Percentiles rank a stretch among this genome's conserved stretches.
These are phyloP conservation scores for Wolfiporia cocos DNA, from an alignment of 1,284 basidiomycete genomes.

Conservation along the genomic window DNA sequence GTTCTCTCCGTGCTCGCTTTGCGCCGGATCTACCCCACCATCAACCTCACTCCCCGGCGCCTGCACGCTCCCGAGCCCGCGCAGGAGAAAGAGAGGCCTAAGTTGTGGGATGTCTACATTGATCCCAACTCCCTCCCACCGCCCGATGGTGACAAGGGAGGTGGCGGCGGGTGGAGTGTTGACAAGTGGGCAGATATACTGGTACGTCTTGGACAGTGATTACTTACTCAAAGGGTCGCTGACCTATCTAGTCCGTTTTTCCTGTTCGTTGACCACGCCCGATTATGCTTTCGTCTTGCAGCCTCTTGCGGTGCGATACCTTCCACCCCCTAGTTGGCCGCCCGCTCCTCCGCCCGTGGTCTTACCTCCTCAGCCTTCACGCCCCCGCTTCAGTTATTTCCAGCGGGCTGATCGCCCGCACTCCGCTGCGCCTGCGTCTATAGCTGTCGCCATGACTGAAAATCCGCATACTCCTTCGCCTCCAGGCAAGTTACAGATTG, in stretches of 20 bases:
- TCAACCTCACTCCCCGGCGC: constrained; percentile 1
- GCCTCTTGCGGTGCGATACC: not conserved
- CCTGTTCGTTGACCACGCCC: not conserved
- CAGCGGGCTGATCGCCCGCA: too few relatives aligned
- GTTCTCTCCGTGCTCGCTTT: constrained; percentile 17
- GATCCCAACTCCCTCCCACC: not conserved
- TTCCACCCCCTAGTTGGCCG: not conserved
- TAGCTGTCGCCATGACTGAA: not conserved
- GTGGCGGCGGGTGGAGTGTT: not conserved
- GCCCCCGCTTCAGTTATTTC: too few relatives aligned
- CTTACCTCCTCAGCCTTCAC: not conserved
- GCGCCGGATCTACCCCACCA: constrained; percentile 10
- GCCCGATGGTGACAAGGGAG: not conserved
- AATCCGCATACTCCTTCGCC: not conserved
- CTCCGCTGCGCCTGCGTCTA: too few relatives aligned
- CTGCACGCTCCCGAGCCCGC: not conserved
- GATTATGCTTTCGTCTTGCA: not conserved
- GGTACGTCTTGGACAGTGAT: not conserved
- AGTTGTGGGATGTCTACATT: constrained; percentile 9
- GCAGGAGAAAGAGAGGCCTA: constrained; percentile 10
- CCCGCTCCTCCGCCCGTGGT: not conserved
- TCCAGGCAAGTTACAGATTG: constrained; percentile 4
- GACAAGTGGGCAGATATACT: not conserved
- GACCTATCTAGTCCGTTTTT: not conserved
- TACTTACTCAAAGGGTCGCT: not conserved